Base-by-base conservation (phyloP, 371 early-diverging fungal genomes). In the Mucor indicus region DNA sequence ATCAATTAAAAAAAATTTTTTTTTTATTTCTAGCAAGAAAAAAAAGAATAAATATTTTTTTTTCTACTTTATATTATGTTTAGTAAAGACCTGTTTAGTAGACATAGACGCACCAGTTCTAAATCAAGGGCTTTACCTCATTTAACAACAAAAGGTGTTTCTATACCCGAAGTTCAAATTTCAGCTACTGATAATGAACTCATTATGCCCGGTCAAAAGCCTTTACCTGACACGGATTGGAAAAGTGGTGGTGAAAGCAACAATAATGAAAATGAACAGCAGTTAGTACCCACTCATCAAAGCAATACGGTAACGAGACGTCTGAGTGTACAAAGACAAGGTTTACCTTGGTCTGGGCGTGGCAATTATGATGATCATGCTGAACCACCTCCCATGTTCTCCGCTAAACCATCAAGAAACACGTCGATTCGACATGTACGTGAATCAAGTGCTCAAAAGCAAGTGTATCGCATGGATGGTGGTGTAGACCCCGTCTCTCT, bases 401-500 rank as follows among this genome's bases (percentile, higher is more conserved):
- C 48, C 4, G 61, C 75, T 8, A 41, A 44, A 1, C 65, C 75
- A 11, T 51, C 48, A 12, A 54, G 33, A 1, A 33, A 20, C 3
- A 23, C 61, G 9, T 24, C 53, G 1, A 13, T 67, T 1, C 43
- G 50, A 2, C 44, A 52, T 21, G 41, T 56, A 7, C 15, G 48
- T 3, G 59, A 58, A 1, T 36, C 64, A 0, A 57, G 44, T 8
- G 33, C 57, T 11, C 64, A 68, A 9, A 48, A 57, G 13, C 67
- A 69, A 9, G 50, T 64, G 0, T 67, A 66, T 48, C 67, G 72
- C 19, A 63, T 68, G 64, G 62, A 69, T 10, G 49, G 51, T 30
- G 73, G 77, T 11, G 70, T 76, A 38, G 55, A 76, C 44, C 77
- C 77, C 15, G 66, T 66, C 0, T 43, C 46, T 16, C 17, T 70